Evolutionary conservation across 2,329 filamentous ascomycete species (phyloP).

Genomic region (Exutisphaerella laricina): DNA sequence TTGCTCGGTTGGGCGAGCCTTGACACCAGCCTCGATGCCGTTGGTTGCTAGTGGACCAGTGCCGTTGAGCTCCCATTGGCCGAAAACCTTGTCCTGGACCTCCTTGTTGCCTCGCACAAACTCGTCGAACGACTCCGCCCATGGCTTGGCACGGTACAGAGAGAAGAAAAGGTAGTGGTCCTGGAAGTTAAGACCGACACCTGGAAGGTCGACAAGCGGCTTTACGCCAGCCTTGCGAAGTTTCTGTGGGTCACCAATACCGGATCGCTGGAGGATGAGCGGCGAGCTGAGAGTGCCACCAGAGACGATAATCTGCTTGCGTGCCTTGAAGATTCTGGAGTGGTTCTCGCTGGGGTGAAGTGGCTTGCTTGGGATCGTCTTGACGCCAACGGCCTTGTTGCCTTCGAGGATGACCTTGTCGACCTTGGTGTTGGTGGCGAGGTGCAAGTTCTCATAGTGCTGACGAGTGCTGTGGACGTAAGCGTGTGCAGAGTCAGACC

Average conservation of each 20-base stretch:
- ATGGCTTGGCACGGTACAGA: slow-evolving; percentile 65
- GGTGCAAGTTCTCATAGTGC: slow-evolving; percentile 63
- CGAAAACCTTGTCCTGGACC: slow-evolving; percentile 65
- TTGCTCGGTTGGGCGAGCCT: slow-evolving; percentile 64
- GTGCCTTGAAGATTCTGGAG: slow-evolving; percentile 57
- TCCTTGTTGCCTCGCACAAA: slow-evolving; percentile 69
- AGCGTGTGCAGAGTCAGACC: slow-evolving; percentile 70
- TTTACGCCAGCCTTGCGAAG: slow-evolving; percentile 63
- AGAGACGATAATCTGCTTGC: slow-evolving; percentile 69
- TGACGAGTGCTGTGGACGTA: slow-evolving; percentile 72
- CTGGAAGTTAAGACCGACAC: slow-evolving; percentile 71
- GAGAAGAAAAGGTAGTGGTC: slow-evolving; percentile 70
- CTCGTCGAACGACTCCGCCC: slow-evolving; percentile 73
- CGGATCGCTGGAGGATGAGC: slow-evolving; percentile 68
- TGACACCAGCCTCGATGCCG: slow-evolving; percentile 74
- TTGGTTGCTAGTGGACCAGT: slow-evolving; percentile 73
- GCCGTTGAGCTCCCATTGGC: slow-evolving; percentile 74
- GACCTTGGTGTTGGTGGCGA: slow-evolving; percentile 70
- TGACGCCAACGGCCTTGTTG: slow-evolving; percentile 64
- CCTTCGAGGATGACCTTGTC: slow-evolving; percentile 71
- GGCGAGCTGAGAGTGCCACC: slow-evolving; percentile 69
- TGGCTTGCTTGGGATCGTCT: slow-evolving; percentile 65
- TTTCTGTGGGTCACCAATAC: slow-evolving; percentile 66
- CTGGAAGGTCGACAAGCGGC: slow-evolving; percentile 64
- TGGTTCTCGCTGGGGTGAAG: slow-evolving; percentile 50